phyloP scores from a whole-genome alignment of 441 rosid genomes.

The Corymbia calophylla region DNA sequence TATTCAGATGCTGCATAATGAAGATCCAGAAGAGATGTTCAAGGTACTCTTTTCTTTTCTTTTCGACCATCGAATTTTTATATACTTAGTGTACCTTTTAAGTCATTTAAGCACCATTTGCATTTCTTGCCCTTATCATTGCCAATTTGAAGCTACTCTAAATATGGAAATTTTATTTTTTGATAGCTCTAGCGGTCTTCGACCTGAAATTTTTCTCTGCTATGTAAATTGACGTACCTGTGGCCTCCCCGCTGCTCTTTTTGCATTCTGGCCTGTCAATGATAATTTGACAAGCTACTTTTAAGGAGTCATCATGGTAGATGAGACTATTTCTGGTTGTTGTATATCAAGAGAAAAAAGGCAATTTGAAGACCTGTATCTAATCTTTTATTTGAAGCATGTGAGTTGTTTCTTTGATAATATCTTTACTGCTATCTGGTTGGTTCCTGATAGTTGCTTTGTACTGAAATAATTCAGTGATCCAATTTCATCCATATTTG shows the following conservation, averaged over 20 bases:
- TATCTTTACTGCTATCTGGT: not conserved
- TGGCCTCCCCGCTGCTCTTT: not conserved
- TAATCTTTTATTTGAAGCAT: not conserved
- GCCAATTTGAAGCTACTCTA: not conserved
- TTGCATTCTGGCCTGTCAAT: not conserved
- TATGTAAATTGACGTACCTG: not conserved
- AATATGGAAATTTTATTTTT: not conserved
- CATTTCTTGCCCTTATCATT: not conserved
- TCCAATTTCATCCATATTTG: not conserved
- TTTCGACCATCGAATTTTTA: not conserved
- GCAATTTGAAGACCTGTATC: not conserved
- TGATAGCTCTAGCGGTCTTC: not conserved
- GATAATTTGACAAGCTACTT: not conserved
- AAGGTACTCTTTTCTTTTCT: conserved; percentile 40
- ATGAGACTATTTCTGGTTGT: not conserved
- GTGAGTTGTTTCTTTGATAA: not conserved
- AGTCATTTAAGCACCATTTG: not conserved
- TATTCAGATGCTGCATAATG: conserved; percentile 81
- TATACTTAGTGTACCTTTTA: not conserved
- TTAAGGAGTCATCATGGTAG: not conserved
- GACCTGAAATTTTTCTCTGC: not conserved
- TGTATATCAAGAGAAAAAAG: not conserved
- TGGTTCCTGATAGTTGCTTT: not conserved
- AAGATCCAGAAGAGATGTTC: conserved; percentile 92
- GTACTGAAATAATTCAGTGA: not conserved